Conservation (phyloP, 176 grass and related monocot species). For the Phyllostachys edulis region DNA sequence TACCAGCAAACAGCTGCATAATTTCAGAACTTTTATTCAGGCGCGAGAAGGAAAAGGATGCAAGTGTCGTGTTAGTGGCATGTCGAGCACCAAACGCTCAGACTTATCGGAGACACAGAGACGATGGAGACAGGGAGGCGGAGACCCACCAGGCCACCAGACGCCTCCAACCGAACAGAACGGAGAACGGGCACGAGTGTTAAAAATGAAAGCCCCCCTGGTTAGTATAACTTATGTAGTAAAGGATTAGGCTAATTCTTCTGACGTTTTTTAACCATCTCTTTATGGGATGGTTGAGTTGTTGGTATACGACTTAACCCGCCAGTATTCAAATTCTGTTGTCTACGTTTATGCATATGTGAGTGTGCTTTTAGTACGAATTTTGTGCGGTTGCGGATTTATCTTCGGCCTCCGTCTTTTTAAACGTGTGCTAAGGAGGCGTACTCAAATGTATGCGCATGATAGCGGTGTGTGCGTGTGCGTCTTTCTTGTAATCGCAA, state of each 20-base stretch:
- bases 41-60: background rate
- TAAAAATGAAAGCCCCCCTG: background rate
- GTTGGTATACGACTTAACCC: no score
- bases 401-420: no score
- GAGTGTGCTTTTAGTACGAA: no score
- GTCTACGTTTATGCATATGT: no score
- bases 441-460: no score
- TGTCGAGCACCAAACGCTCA: background rate
- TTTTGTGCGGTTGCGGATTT: no score
- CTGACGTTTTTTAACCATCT: background rate
- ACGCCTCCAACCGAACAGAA: background rate
- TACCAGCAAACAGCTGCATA: background rate
- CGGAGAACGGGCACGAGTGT: background rate
- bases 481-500: no score
- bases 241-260: background rate
- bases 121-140: background rate
- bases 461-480: no score
- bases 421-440: no score
- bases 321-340: no score
- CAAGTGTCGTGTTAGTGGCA: background rate
- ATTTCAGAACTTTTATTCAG: background rate
- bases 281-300: no score
- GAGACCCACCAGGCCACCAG: background rate
- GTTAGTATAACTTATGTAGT: background rate
- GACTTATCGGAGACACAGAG: background rate